Evolutionary conservation across 2,329 filamentous ascomycete species (phyloP).

Genomic region (Talaromyces sp.): DNA sequence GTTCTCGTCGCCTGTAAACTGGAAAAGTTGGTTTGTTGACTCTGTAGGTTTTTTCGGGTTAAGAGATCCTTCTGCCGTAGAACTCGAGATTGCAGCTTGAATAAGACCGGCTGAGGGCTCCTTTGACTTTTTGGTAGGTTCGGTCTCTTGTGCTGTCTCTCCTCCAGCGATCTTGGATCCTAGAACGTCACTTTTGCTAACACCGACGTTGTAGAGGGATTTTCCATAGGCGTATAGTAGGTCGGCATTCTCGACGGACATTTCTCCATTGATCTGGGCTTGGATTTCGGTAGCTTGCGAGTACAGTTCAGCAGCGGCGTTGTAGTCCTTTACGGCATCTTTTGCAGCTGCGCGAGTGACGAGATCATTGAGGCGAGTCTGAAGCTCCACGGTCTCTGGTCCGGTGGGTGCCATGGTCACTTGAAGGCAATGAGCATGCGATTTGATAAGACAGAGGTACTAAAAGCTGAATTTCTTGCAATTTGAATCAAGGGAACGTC

Average conservation of each 20-base stretch:
- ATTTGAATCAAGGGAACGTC: not conserved
- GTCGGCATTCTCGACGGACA: conserved; percentile 85
- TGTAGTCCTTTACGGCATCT: conserved; percentile 85
- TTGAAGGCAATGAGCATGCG: not conserved
- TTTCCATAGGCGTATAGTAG: conserved; percentile 92
- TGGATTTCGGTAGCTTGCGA: conserved; percentile 86
- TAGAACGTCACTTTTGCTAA: conserved; percentile 90
- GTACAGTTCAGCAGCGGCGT: conserved; percentile 80
- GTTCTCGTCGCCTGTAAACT: conserved; percentile 92
- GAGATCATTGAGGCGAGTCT: conserved; percentile 70
- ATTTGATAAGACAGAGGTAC: no score
- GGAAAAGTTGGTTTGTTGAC: conserved; percentile 66
- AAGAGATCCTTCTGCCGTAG: conserved; percentile 20
- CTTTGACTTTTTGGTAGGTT: conserved; percentile 35
- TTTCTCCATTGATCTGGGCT: conserved; percentile 86
- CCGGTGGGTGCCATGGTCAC: conserved; percentile 19
- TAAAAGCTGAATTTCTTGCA: not conserved
- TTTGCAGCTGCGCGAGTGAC: conserved; percentile 76
- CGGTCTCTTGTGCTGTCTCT: conserved; percentile 37
- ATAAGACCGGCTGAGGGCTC: conserved; percentile 24
- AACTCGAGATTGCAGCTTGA: conserved; percentile 27
- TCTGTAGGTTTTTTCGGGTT: conserved; percentile 20
- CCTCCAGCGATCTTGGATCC: conserved; percentile 70
- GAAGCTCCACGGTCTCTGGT: conserved; percentile 35
- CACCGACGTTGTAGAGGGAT: conserved; percentile 87